These are phyloP conservation scores for Berberis thunbergii DNA, from an alignment of 164 flowering plant species.

Conservation along the genomic window DNA sequence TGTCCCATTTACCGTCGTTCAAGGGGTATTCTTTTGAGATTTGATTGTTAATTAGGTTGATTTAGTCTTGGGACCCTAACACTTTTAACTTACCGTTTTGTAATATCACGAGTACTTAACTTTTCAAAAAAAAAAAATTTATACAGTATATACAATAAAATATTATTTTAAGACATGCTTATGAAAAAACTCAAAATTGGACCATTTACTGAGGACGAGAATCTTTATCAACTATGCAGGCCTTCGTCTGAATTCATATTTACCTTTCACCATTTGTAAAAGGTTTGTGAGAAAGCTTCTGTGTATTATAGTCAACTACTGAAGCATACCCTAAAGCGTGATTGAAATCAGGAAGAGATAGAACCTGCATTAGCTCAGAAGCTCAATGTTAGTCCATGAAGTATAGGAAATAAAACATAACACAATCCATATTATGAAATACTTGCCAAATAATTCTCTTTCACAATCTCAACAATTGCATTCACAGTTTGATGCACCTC, in stretches of 20 bases:
- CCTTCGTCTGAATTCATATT: background rate
- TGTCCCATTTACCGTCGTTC: too few relatives aligned
- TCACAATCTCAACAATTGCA: constrained; percentile 82
- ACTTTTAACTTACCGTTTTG: too few relatives aligned
- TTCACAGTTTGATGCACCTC: constrained; percentile 61
- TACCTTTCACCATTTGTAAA: constrained; percentile 74
- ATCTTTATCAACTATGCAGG: too few relatives aligned
- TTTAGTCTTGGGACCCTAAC: too few relatives aligned
- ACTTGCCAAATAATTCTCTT: constrained; percentile 84
- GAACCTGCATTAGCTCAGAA: constrained; percentile 40
- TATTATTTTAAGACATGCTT: too few relatives aligned
- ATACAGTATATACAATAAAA: too few relatives aligned
- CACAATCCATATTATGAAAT: background rate
- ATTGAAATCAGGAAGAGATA: constrained; percentile 56
- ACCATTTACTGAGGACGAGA: too few relatives aligned
- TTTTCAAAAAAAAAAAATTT: too few relatives aligned
- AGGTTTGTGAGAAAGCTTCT: constrained; percentile 45
- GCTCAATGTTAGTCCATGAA: background rate
- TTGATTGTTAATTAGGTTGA: too few relatives aligned
- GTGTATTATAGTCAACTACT: constrained; percentile 73
- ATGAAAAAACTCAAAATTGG: too few relatives aligned
- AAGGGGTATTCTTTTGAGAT: too few relatives aligned
- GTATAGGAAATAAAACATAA: background rate
- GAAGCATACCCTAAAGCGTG: constrained; percentile 72
- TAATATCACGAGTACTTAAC: too few relatives aligned